Base-by-base conservation (phyloP, 331 rosid species). In the Malus hybrid region DNA sequence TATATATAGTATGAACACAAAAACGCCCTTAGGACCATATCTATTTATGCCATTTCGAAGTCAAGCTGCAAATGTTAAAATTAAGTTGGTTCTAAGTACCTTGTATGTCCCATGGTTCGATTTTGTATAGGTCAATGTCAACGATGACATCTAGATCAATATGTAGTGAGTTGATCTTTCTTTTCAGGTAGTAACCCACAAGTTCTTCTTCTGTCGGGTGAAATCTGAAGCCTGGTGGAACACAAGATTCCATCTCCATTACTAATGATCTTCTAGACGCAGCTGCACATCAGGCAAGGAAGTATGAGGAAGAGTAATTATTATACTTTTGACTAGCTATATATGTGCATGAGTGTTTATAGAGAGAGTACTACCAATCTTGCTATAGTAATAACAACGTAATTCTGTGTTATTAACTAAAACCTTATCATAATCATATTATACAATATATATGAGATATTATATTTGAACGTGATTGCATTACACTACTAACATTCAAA, bases 101-200 rank as follows among this genome's bases (percentile, higher is more conserved):
- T 93, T 93, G 93, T 56, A 93, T 87, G 79, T 93, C 98, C 98
- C 98, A 93, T 48, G 98, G 98, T 84, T 93, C 98, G 4, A 93
- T 93, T 80, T 80, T 89, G 88, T 93, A 93, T 69, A 93, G 96
- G 81, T 93, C 98, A 27, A 93, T 76, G 78, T 93, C 97, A 74
- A 86, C 82, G 77, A 93, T 90, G 34, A 93, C 98, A 80, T 90
- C 97, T 46, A 88, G 84, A 73, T 93, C 97, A 32, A 93, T 90
- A 74, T 88, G 89, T 28, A 86, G 84, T 0, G 89, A 77, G 86
- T 86, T 88, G 60, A 89, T 86, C 91, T 93, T 93, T 82, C 93
- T 85, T 78, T 83, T 85, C 36, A 93, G 96, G 65, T 93, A 93
- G 84, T 93, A 93, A 36, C 97, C 97, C 55, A 93, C 98, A 62